Conservation (phyloP, 2,329 filamentous ascomycete genomes). For the Diplodia sapinea region DNA sequence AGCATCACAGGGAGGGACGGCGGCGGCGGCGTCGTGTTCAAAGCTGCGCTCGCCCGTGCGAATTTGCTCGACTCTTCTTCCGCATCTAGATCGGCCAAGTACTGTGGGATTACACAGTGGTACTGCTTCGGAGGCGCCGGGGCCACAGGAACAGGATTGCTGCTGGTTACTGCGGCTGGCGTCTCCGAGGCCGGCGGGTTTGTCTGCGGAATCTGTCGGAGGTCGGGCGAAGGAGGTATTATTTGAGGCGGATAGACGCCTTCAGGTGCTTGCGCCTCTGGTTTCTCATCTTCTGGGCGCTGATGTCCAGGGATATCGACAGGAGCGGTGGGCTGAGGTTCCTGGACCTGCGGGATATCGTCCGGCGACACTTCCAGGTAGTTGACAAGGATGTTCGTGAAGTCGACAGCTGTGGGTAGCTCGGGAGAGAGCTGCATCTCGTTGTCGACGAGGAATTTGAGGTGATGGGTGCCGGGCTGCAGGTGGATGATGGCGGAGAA, state of each 20-base stretch:
- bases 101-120: conserved; percentile 77
- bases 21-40: conserved; percentile 80
- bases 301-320: conserved; percentile 37
- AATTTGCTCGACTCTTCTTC: conserved; percentile 78
- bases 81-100: conserved; percentile 84
- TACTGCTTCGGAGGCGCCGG: conserved; percentile 64
- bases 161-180: conserved; percentile 36
- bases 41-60: conserved; percentile 74
- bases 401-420: conserved; percentile 93
- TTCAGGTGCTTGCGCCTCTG: conserved; percentile 37
- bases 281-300: conserved; percentile 10
- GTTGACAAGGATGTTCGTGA: conserved; percentile 97
- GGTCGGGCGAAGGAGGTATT: conserved; percentile 42
- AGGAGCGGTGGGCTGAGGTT: conserved; percentile 36
- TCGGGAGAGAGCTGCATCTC: conserved; percentile 88
- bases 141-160: conserved; percentile 35
- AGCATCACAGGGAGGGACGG: conserved; percentile 89
- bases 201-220: conserved; percentile 35
- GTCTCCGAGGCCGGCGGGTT: conserved; percentile 37
- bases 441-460: conserved; percentile 94
- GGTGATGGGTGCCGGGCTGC: conserved; percentile 91
- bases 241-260: conserved; percentile 53
- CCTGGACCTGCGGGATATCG: conserved; percentile 57
- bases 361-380: conserved; percentile 92
- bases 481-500: conserved; percentile 82